A percentile compares a stretch with the other conserved stretches of the same genome.
Conservation (phyloP, 2,329 filamentous ascomycete genomes). For the Sarocladiaceae sp. region DNA sequence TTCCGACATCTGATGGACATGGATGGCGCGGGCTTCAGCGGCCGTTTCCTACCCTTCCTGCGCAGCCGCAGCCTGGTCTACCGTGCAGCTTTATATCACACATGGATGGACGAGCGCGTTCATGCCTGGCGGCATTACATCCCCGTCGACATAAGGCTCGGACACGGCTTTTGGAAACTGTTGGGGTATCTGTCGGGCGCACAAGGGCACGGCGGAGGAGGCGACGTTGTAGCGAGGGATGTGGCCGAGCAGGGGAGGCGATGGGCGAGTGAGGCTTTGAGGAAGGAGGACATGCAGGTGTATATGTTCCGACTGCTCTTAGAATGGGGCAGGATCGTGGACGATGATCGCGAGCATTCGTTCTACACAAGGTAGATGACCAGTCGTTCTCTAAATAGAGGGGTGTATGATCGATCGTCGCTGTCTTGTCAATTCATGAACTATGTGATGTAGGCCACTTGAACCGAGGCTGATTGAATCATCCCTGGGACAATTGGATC, state of each 20-base stretch:
- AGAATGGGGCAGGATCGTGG: conserved; percentile 61
- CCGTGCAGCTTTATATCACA: conserved; percentile 54
- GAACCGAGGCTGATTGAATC: too few species aligned
- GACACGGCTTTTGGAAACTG: conserved; percentile 56
- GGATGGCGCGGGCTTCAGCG: conserved; percentile 62
- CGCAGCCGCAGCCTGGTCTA: conserved; percentile 58
- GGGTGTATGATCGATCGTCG: too few species aligned
- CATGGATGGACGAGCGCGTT: conserved; percentile 59
- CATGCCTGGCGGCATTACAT: conserved; percentile 59
- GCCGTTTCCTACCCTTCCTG: conserved; percentile 61
- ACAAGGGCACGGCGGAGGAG: conserved; percentile 3
- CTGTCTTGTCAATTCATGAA: too few species aligned
- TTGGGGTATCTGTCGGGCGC: conserved; percentile 16
- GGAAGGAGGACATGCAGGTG: conserved; percentile 67
- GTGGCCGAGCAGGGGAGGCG: conserved; percentile 32
- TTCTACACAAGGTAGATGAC: too few species aligned
- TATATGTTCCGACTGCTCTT: conserved; percentile 67
- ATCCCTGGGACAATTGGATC: too few species aligned
- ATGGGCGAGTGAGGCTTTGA: conserved; percentile 52
- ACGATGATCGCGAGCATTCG: conserved; percentile 42
- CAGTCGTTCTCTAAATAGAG: too few species aligned
- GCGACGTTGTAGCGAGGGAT: conserved; percentile 14
- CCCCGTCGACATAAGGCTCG: conserved; percentile 46
- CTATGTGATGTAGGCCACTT: too few species aligned
- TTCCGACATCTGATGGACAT: conserved; percentile 65